phyloP scores from a whole-genome alignment of 352 stramenopile genomes.

The Pythium vanterpoolii region DNA sequence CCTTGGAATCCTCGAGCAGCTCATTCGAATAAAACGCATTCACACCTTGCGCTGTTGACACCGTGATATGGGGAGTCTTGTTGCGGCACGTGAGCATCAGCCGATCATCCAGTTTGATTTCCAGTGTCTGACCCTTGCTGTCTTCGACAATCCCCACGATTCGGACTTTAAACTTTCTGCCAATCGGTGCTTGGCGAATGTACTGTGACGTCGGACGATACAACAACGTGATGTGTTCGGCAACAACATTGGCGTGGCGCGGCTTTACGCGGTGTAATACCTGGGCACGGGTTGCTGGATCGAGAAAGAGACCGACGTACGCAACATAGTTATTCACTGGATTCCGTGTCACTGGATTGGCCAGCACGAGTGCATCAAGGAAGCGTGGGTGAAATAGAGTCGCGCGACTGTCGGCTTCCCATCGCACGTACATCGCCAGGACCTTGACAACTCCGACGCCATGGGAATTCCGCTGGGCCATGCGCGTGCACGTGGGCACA shows the following conservation, averaged over 20 bases:
- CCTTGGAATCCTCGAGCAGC: constrained; percentile 28
- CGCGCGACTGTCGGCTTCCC: constrained; percentile 41
- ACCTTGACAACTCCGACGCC: constrained; percentile 59
- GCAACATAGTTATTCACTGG: constrained; percentile 29
- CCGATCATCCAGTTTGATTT: constrained; percentile 38
- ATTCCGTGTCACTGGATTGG: constrained; percentile 52
- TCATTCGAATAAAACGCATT: constrained; percentile 69
- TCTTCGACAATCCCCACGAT: constrained; percentile 45
- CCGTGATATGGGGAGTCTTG: constrained; percentile 60
- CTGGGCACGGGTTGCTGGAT: constrained; percentile 26
- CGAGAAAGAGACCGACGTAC: constrained; percentile 59
- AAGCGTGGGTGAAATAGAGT: constrained; percentile 43
- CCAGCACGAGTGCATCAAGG: constrained; percentile 32
- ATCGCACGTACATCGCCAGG: constrained; percentile 67
- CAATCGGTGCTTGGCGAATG: constrained; percentile 39
- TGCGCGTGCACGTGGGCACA: constrained; percentile 39
- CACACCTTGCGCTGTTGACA: constrained; percentile 45
- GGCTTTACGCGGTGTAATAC: constrained; percentile 30
- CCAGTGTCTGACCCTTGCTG: constrained; percentile 37
- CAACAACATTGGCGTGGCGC: constrained; percentile 37
- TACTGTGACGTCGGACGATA: constrained; percentile 59
- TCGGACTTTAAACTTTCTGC: constrained; percentile 31
- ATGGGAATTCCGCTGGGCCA: constrained; percentile 66
- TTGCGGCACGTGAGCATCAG: constrained; percentile 42
- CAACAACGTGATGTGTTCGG: constrained; percentile 66